Conservation (phyloP, 176 grass and related monocot genomes). For the Carex myosuroides region DNA sequence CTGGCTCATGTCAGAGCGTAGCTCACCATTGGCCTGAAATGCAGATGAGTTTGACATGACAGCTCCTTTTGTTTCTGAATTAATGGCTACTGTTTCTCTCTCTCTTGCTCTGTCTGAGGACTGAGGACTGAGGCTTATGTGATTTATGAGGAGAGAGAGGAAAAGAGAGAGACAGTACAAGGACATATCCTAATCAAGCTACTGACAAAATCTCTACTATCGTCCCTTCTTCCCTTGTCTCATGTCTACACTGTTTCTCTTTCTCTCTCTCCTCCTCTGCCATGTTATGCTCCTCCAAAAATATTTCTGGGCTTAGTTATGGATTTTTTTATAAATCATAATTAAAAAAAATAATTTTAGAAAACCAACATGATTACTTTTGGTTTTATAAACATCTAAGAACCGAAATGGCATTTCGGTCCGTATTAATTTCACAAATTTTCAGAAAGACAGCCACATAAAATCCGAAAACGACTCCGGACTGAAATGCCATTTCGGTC, state of each 20-base stretch:
- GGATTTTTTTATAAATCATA: too few relatives aligned
- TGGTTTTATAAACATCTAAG: too few relatives aligned
- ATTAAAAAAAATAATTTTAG: too few relatives aligned
- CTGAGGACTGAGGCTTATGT: background rate
- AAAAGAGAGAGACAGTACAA: background rate
- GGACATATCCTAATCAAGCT: conserved; percentile 5
- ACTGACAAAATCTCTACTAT: background rate
- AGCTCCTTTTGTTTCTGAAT: background rate
- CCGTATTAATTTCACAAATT: too few relatives aligned
- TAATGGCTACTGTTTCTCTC: background rate
- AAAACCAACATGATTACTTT: too few relatives aligned
- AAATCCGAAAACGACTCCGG: too few relatives aligned
- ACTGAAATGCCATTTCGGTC: too few relatives aligned
- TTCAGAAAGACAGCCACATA: too few relatives aligned
- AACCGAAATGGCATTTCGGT: too few relatives aligned
- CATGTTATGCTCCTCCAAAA: background rate
- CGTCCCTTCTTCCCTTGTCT: background rate
- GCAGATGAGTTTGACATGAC: conserved; percentile 1
- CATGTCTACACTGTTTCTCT: background rate
- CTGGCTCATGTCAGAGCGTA: background rate
- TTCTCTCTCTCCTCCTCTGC: background rate
- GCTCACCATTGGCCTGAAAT: conserved; percentile 5
- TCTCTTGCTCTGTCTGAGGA: background rate
- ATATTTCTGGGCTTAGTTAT: too few relatives aligned
- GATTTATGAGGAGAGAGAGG: conserved; percentile 1